Evolutionary conservation across 164 flowering plant species (phyloP).

Genomic region (Annona squamosa): DNA sequence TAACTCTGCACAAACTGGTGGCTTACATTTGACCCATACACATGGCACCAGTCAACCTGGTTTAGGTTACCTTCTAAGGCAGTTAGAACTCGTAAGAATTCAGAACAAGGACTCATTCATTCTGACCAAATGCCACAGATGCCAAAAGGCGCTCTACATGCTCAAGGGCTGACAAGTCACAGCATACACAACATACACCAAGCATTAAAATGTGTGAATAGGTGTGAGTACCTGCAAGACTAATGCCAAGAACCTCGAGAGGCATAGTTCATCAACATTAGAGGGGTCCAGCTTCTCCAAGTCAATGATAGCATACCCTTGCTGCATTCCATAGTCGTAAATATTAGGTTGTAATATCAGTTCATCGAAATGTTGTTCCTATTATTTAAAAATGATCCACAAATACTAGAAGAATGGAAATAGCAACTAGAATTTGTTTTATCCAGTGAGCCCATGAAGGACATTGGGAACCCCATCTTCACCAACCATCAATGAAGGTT

Average conservation of each 20-base stretch:
- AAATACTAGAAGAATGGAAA: no score
- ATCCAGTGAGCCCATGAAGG: neutral
- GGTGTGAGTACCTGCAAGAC: constrained; percentile 56
- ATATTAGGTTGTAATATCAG: constrained; percentile 1
- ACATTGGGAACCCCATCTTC: neutral
- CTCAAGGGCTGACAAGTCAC: no score
- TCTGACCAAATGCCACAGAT: no score
- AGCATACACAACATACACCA: neutral
- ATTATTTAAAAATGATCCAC: neutral
- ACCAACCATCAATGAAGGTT: no score
- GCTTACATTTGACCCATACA: no score
- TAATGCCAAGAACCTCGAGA: constrained; percentile 56
- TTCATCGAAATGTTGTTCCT: neutral
- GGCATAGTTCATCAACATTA: constrained; percentile 46
- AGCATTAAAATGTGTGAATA: neutral
- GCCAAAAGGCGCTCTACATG: no score
- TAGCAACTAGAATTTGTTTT: no score
- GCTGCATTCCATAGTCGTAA: constrained; percentile 34
- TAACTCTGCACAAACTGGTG: no score
- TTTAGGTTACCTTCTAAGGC: no score
- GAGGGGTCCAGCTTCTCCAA: constrained; percentile 44
- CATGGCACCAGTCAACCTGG: no score
- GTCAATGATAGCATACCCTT: constrained; percentile 81
- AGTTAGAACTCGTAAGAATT: no score
- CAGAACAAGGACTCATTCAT: no score